Conservation (phyloP, 805 yeast species). For the Teunomyces gatunensis region DNA sequence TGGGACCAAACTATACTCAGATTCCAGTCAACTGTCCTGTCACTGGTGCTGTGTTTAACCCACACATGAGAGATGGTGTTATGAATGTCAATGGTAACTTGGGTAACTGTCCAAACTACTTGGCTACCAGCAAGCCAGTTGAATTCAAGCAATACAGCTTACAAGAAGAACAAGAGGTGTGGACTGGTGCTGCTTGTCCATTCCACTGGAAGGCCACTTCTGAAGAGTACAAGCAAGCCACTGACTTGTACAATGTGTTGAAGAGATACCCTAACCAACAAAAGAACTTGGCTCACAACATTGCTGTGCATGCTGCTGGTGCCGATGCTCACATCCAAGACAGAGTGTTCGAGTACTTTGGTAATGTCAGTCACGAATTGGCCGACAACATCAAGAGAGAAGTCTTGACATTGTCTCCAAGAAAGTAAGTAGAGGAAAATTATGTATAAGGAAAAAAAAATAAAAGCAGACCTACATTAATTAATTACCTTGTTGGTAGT, state of each 20-base stretch:
- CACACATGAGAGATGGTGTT: slow-evolving; percentile 81
- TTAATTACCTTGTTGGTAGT: no score
- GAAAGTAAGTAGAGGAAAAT: slow-evolving; percentile 28
- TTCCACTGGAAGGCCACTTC: slow-evolving; percentile 80
- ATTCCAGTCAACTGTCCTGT: slow-evolving; percentile 75
- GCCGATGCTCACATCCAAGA: slow-evolving; percentile 80
- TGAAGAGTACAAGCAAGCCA: slow-evolving; percentile 78
- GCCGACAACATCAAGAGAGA: slow-evolving; percentile 68
- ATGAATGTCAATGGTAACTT: slow-evolving; percentile 62
- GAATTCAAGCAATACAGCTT: slow-evolving; percentile 44
- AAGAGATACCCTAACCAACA: slow-evolving; percentile 81
- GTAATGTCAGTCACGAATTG: slow-evolving; percentile 66
- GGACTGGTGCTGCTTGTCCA: slow-evolving; percentile 80
- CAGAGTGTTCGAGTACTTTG: slow-evolving; percentile 71
- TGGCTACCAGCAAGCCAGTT: slow-evolving; percentile 54
- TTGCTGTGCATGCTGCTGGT: slow-evolving; percentile 66
- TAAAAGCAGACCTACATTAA: not conserved
- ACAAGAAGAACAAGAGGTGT: slow-evolving; percentile 71
- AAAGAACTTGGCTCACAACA: slow-evolving; percentile 76
- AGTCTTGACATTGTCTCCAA: slow-evolving; percentile 49
- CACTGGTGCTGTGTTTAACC: slow-evolving; percentile 46
- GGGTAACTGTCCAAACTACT: slow-evolving; percentile 75
- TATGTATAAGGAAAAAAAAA: not conserved
- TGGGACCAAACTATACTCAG: slow-evolving; percentile 67
- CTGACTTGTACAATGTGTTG: slow-evolving; percentile 73